These are phyloP conservation scores for Chenopodium berlandieri DNA, from an alignment of 148 eudicot genomes.

Conservation along the genomic window DNA sequence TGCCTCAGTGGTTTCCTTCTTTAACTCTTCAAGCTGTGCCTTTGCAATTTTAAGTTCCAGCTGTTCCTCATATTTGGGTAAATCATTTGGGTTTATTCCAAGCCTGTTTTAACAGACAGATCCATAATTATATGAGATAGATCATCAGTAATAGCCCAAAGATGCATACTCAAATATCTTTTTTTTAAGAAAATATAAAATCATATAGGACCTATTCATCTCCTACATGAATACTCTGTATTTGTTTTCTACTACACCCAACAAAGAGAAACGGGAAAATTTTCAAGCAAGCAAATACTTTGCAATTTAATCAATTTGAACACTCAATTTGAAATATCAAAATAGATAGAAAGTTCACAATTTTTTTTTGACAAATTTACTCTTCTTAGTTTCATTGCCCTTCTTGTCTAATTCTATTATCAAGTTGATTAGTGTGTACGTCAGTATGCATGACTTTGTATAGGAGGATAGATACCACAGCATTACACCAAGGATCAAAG, in stretches of 20 bases:
- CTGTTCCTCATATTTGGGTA: slow-evolving; percentile 83
- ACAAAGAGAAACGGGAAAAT: neutral
- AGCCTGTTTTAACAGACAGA: slow-evolving; percentile 45
- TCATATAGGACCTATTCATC: neutral
- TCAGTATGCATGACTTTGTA: neutral
- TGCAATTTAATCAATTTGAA: neutral
- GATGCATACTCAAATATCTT: neutral
- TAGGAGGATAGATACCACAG: neutral
- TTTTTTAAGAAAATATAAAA: no score
- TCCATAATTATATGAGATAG: neutral
- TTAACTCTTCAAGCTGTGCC: slow-evolving; percentile 84
- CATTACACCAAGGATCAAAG: neutral
- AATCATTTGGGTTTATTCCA: slow-evolving; percentile 66
- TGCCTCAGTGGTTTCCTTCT: slow-evolving; percentile 83
- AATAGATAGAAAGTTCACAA: neutral
- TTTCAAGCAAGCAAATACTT: neutral
- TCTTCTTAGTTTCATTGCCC: neutral
- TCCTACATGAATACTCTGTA: neutral
- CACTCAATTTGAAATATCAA: neutral
- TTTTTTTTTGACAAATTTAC: neutral
- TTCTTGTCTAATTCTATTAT: neutral
- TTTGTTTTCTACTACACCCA: neutral
- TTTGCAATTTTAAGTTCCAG: slow-evolving; percentile 84
- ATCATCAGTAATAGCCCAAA: neutral
- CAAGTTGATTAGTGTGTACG: neutral